Evolutionary conservation across 176 grass and related monocot species (phyloP).

Genomic region (Hsuehochloa calcarea): DNA sequence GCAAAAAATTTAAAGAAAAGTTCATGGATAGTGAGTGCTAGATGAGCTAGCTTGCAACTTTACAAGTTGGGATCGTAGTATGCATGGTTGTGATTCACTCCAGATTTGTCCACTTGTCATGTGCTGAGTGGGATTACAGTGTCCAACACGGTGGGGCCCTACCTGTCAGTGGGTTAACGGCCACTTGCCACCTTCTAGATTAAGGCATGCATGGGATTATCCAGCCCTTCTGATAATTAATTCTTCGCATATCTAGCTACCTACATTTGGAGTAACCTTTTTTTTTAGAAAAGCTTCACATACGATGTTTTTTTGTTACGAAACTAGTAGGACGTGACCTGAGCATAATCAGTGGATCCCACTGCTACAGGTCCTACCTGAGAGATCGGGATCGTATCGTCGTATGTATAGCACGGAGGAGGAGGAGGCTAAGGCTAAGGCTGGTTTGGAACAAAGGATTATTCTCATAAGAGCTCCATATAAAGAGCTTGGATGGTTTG

Average conservation of each 20-base stretch:
- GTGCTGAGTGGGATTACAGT: conserved; percentile 13
- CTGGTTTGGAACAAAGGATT: too few relatives aligned
- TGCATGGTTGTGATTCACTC: conserved; percentile 16
- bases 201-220: background rate
- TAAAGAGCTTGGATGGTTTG: too few relatives aligned
- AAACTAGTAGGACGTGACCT: too few relatives aligned
- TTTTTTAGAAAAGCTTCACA: background rate
- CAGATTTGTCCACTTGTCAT: conserved; percentile 41
- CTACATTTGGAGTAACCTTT: background rate
- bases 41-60: conserved; percentile 43
- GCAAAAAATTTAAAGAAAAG: background rate
- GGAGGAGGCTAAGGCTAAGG: too few relatives aligned
- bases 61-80: conserved; percentile 26
- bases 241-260: background rate
- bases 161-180: conserved; percentile 12
- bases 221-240: background rate
- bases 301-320: too few relatives aligned
- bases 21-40: background rate
- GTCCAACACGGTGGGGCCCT: background rate
- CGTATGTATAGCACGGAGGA: too few relatives aligned
- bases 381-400: too few relatives aligned
- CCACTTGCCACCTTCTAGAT: background rate
- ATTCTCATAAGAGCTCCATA: too few relatives aligned
- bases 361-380: too few relatives aligned
- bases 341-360: too few relatives aligned